Base-by-base conservation (phyloP, 768 basidiomycete species). In the Hericium alpestre region DNA sequence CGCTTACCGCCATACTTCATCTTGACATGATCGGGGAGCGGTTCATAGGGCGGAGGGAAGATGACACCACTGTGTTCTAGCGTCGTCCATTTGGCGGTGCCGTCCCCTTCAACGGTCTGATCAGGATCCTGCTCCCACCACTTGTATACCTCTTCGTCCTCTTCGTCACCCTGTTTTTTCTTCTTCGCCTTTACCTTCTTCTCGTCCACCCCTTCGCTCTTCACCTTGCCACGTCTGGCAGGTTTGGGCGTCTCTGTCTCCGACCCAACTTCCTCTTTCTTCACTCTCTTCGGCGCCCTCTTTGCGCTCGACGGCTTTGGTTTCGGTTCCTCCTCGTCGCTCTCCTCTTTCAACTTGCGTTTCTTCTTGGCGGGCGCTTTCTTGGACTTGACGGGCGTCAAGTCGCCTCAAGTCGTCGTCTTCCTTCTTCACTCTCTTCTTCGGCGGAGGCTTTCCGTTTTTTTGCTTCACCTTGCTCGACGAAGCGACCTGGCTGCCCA, bases 41-140 rank as follows among this genome's bases (percentile, higher is more conserved):
- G 79, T 65, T 91, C 85, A 68, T 99, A 99, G 2, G 93, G 86
- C 51, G 92, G 92, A 59, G 96, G 96, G 72, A 99, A 99, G 61
- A 93, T 79, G 40, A 99, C 93, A 52, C 94, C 96, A 62, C 80
- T 83, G 72, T 99, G 96, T 66, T 92, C 87, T 53, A 99, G 79
- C n/a, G 92, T 96, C 59, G 81, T 80, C 96, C 96, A 99, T 70
- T 97, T 96, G 56, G 82, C 74, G 40, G 82, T 76, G 11, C 82
- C 89, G 65, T 93, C 90, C 54, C 81, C 83, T 57, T 87, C 80
- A 32, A 75, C 77, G 61, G 86, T 79, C 63, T 79, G 73, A 58
- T 63, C 61, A 16, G 57, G 56, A 18, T 63, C 60, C 22, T 76
- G 71, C 64, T 93, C 88, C 95, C 93, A 96, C 90, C 91, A 94